A percentile compares a stretch with the other conserved stretches of the same genome.
These are phyloP conservation scores for Hanseniaspora lindneri DNA, from an alignment of 805 yeast species.

Conservation along the genomic window DNA sequence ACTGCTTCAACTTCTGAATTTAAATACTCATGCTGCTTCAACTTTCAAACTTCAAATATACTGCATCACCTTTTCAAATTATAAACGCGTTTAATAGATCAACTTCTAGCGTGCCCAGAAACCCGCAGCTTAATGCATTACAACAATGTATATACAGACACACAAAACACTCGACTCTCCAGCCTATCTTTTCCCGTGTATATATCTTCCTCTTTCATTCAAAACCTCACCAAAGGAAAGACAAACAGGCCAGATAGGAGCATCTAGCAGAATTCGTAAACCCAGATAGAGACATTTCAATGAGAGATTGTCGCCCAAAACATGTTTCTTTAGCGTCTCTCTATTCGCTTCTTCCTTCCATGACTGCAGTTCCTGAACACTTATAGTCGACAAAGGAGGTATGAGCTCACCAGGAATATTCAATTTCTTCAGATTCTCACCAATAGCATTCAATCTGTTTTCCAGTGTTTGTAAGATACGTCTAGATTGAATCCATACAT, in stretches of 20 bases:
- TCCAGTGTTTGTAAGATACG: constrained; percentile 50
- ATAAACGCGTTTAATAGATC: too few species aligned
- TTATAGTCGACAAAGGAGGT: constrained; percentile 17
- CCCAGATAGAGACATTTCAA: constrained; percentile 55
- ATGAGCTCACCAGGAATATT: constrained; percentile 41
- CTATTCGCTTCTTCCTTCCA: constrained; percentile 33
- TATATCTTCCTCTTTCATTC: constrained; percentile 14
- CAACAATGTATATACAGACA: background rate
- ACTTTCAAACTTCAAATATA: too few species aligned
- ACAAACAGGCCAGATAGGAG: constrained; percentile 79
- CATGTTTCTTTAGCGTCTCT: constrained; percentile 37
- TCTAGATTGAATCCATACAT: constrained; percentile 55
- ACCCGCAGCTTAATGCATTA: background rate
- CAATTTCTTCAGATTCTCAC: constrained; percentile 3
- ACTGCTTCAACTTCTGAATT: too few species aligned
- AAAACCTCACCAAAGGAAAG: constrained; percentile 53
- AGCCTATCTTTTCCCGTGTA: background rate
- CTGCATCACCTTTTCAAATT: too few species aligned
- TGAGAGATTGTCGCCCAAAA: constrained; percentile 40
- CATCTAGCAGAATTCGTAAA: constrained; percentile 66
- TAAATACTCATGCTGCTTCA: too few species aligned
- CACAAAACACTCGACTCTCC: background rate
- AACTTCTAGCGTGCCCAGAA: too few species aligned
- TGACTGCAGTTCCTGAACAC: constrained; percentile 38
- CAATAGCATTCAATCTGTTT: constrained; percentile 26